phyloP scores from a whole-genome alignment of 495 filamentous ascomycete species.

The Penicillium roqueforti region DNA sequence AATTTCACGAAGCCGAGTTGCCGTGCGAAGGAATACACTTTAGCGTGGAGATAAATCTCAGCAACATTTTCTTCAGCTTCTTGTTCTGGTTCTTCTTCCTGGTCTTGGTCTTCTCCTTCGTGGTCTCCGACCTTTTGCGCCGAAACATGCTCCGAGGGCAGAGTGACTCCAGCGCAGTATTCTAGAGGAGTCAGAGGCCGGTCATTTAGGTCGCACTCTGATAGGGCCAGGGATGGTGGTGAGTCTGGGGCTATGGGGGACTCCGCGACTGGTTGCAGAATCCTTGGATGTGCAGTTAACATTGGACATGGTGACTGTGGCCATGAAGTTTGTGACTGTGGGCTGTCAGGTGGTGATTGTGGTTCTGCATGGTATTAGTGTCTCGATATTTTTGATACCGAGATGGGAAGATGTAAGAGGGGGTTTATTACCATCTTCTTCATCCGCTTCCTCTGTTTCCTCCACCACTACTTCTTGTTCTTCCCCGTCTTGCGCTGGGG shows the following conservation, averaged over 20 bases:
- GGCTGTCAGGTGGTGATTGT: neutral
- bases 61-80: neutral
- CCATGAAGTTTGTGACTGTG: neutral
- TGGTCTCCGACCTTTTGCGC: neutral
- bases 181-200: neutral
- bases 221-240: neutral
- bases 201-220: neutral
- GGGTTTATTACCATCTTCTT: neutral
- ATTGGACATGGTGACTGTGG: neutral
- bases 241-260: neutral
- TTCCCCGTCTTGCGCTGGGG: neutral
- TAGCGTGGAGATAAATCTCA: constrained; percentile 6
- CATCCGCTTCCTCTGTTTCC: neutral
- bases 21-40: constrained; percentile 7
- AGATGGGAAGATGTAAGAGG: neutral
- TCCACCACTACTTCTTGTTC: neutral
- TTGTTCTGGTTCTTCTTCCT: neutral
- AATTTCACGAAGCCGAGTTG: neutral
- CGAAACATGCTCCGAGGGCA: neutral
- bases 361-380: neutral
- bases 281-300: neutral
- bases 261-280: neutral
- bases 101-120: neutral
- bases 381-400: neutral
- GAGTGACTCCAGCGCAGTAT: neutral